Evolutionary conservation across 768 basidiomycete genomes (phyloP), one percentile per base, ranked within the genome.

Genomic region (Auriscalpium vulgare): DNA sequence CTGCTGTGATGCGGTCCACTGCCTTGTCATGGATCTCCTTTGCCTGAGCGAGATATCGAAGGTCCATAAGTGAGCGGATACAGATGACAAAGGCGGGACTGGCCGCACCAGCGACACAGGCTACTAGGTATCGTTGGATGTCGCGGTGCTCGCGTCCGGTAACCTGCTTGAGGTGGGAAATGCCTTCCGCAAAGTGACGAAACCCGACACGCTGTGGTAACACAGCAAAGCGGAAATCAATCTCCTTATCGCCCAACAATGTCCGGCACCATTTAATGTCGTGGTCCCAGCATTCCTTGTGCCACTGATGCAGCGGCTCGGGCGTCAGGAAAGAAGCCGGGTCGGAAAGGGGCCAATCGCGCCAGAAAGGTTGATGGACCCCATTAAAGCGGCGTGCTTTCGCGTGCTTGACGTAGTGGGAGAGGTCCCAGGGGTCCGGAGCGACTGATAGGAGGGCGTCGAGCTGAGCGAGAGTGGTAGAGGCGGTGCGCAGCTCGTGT

Each of bases 141-240:
- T 78, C 67, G 0, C 67, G 56, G 50, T 76, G 72, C 29, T 75
- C 73, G 2, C 66, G 52, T 2, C 75, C 73, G 8, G 77, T 75
- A 21, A 74, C 70, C 55, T 77, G 75, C 29, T 75, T 75, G 34
- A 77, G 46, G 8, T 64, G 61, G 7, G 69, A 73, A 6, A 76
- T 69, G 0, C 76, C 73, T 17, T 70, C 65, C 10, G 62, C 56
- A 51, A 76, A 78, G 34, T 75, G 74, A 17, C 67, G 58, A 51
- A 67, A 69, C 9, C 72, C 71, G 16, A 65, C 65, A 38, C 62
- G 64, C 10, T 67, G 65, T 21, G 75, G 74, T 10, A 77, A 61
- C n/a, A 73, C 48, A 0, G 65, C 68, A 44, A 74, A 71, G 1
- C 66, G 63, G 56, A 71, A 71, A 54, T 77, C 69, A 2, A 77